These are phyloP conservation scores for Backusella tuberculispora DNA, from an alignment of 192 early-diverging fungal species.

Conservation along the genomic window DNA sequence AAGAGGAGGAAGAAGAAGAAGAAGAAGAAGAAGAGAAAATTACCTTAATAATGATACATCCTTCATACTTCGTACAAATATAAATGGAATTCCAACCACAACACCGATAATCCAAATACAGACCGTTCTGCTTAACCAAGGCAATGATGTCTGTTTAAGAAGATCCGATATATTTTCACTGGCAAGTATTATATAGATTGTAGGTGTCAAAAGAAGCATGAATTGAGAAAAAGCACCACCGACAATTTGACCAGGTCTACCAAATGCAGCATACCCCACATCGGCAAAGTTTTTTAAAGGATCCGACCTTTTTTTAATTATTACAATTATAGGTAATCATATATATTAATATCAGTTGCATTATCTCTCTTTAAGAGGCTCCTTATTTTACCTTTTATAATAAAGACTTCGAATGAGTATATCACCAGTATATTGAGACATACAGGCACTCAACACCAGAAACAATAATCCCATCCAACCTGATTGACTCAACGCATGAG, in stretches of 20 bases:
- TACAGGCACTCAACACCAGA: conserved; percentile 49
- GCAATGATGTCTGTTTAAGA: conserved; percentile 37
- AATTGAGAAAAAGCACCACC: conserved; percentile 63
- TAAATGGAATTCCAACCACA: conserved; percentile 70
- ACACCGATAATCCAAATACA: conserved; percentile 72
- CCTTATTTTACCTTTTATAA: conserved; percentile 21
- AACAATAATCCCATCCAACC: conserved; percentile 60
- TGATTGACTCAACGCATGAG: conserved; percentile 53
- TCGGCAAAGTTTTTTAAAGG: conserved; percentile 45
- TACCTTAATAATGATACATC: conserved; percentile 64
- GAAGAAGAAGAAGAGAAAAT: not conserved
- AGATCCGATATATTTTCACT: conserved; percentile 71
- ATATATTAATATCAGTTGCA: not conserved
- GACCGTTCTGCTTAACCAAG: conserved; percentile 47
- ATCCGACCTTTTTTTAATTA: not conserved
- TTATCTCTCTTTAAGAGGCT: not conserved
- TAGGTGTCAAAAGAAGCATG: conserved; percentile 66
- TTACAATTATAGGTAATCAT: not conserved
- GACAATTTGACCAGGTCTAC: conserved; percentile 60
- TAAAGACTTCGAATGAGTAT: conserved; percentile 63
- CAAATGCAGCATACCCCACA: conserved; percentile 77
- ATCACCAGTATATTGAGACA: conserved; percentile 57
- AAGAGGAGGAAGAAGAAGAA: not conserved
- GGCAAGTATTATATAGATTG: conserved; percentile 75
- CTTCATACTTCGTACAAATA: conserved; percentile 72